Evolutionary conservation across 345 rosid genomes (phyloP).

Genomic region (Salix exigua): DNA sequence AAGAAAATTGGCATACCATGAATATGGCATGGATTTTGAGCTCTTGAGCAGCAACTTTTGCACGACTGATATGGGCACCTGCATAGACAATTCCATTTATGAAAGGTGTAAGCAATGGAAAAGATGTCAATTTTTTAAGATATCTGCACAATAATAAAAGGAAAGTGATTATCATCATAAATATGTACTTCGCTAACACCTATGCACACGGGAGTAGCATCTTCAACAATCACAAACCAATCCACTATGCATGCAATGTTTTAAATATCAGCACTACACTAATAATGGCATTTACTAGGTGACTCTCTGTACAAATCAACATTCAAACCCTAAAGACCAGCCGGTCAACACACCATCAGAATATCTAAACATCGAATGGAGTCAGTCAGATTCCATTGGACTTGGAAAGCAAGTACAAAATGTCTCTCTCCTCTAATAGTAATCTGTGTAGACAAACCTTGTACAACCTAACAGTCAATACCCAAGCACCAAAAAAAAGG

Average conservation of each 20-base stretch:
- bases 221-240: neutral
- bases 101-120: neutral
- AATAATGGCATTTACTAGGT: neutral
- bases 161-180: neutral
- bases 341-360: neutral
- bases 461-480: neutral
- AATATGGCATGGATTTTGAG: conserved; percentile 90
- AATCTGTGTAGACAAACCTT: neutral
- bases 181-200: neutral
- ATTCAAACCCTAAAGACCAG: neutral
- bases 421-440: neutral
- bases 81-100: conserved; percentile 30
- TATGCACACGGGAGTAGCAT: neutral
- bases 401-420: neutral
- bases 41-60: conserved; percentile 91
- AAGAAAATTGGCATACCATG: conserved; percentile 55
- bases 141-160: neutral
- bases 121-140: neutral
- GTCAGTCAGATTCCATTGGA: neutral
- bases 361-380: neutral
- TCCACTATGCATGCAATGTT: neutral
- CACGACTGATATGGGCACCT: conserved; percentile 95
- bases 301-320: neutral
- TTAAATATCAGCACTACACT: neutral
- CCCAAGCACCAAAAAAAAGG: neutral